These are phyloP conservation scores for Acanthamoeba culbertsoni DNA, from an alignment of 208 protist genomes.

Conservation along the genomic window DNA sequence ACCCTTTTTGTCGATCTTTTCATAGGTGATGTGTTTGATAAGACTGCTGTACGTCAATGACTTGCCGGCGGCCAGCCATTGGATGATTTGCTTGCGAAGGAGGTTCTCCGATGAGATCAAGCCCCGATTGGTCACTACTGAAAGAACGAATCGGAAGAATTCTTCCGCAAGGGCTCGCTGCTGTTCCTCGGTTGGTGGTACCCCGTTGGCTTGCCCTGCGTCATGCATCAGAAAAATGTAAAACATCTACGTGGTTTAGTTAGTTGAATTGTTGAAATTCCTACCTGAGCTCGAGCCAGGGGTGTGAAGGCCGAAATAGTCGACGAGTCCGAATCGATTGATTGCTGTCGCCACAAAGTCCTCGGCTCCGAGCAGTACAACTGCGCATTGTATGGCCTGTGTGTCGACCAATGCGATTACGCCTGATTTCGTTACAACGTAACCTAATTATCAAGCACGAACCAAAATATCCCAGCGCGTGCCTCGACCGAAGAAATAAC, in stretches of 20 bases:
- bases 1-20: neutral
- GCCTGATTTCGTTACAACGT: neutral
- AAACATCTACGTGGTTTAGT: no score
- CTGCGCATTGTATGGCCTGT: neutral
- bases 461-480: neutral
- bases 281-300: no score
- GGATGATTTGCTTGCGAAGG: conserved; percentile 33
- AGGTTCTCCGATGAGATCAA: neutral
- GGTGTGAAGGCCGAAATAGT: neutral
- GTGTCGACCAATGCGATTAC: neutral
- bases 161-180: neutral
- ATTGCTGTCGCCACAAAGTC: neutral
- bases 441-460: neutral
- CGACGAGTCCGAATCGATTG: neutral
- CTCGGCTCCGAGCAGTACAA: neutral
- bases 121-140: neutral
- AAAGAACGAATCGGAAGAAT: neutral
- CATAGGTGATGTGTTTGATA: conserved; percentile 25
- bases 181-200: no score
- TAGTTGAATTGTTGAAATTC: neutral
- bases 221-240: no score
- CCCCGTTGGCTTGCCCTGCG: neutral
- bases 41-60: conserved; percentile 21
- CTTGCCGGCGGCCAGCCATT: conserved; percentile 21
- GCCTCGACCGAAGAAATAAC: neutral